Evolutionary conservation across 2,329 filamentous ascomycete species (phyloP), one percentile per base, ranked within the genome.

Genomic region (Neofusicoccum cordaticola): DNA sequence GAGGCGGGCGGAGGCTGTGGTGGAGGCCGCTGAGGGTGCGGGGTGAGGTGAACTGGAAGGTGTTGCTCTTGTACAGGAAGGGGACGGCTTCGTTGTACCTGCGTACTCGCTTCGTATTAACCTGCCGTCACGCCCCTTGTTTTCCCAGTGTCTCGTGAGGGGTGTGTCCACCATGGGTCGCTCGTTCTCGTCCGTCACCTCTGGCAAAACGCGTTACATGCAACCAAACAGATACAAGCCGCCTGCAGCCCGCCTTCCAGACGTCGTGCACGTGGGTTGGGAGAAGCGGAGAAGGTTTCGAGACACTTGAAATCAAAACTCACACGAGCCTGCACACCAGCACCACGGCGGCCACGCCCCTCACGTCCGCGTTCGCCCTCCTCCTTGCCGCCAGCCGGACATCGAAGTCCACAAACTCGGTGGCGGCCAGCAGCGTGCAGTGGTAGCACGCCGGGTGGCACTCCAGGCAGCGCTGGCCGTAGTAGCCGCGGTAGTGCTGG

Each of bases 71-170:
- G 47, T 65, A 65, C 19, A 65, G 63, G 17, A 65, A 52, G 13
- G 41, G 42, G 22, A 62, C 22, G 50, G 63, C 63, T 37, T 65
- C 63, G 47, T 42, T 50, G 56, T 65, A 65, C 15, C 63, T 65
- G 58, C 35, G 34, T 35, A 15, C 35, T 15, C 9, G 31, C 27
- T 31, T 35, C 53, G 27, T 35, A 37, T 60, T 60, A 60, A 60
- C 42, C 27, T 44, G 56, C 41, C 42, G 56, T 31, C 6, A 39
- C 3, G 37, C 3, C 37, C 13, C 37, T 39, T 39, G 37, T 15
- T 39, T 31, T 5, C 27, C 27, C 27, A 31, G 27, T 31, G 13
- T 39, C 8, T 7, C 37, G 37, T 11, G 37, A 11, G 9, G 6
- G 37, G 37, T 39, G 37, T 39, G 37, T 39, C 13, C 13, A 39